A percentile compares a stretch with the other conserved stretches of the same genome.
Conservation (phyloP, 139 green algal genomes). For the Closterium sp. region DNA sequence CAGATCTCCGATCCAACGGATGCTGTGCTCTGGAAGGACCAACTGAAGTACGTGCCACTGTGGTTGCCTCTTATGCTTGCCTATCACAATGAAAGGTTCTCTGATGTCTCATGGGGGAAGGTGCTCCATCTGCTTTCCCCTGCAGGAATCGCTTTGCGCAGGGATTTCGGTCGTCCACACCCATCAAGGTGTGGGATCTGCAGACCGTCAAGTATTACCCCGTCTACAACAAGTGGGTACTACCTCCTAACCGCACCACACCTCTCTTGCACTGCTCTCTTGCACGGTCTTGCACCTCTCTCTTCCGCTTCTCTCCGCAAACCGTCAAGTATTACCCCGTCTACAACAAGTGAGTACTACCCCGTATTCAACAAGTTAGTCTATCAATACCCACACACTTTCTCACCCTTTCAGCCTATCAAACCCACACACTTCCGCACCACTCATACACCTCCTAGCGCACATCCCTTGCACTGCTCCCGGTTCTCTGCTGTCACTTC, state of each 20-base stretch:
- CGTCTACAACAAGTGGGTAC: neutral
- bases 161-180: neutral
- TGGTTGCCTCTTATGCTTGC: no score
- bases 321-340: neutral
- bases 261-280: no score
- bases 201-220: neutral
- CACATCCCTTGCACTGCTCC: neutral
- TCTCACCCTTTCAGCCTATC: no score
- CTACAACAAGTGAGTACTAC: neutral
- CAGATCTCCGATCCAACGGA: neutral
- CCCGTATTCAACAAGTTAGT: neutral
- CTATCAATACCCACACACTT: no score
- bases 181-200: neutral
- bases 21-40: neutral
- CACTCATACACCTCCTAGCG: neutral
- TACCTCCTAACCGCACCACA: no score
- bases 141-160: neutral
- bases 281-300: no score
- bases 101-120: neutral
- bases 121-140: neutral
- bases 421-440: no score
- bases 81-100: no score
- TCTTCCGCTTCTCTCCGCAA: no score
- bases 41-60: neutral
- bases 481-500: neutral